Percentiles rank a stretch among this genome's conserved stretches.
These are phyloP conservation scores for Geotrichum ghanense DNA, from an alignment of 805 yeast species.

Conservation along the genomic window DNA sequence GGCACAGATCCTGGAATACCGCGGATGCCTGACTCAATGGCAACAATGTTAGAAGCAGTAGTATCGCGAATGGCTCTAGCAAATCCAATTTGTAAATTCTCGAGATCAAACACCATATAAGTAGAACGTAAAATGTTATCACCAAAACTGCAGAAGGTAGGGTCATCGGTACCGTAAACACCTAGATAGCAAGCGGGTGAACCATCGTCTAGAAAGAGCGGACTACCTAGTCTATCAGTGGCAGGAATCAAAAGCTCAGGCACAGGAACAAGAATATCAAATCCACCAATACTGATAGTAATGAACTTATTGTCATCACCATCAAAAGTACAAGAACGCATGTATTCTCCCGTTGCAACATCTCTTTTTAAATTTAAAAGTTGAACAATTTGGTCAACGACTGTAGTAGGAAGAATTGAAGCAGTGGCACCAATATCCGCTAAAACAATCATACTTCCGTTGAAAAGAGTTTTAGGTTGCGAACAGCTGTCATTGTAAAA, in stretches of 20 bases:
- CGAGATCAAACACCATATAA: conserved; percentile 58
- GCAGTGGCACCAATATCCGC: conserved; percentile 1
- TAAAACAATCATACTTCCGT: background rate
- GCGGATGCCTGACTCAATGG: background rate
- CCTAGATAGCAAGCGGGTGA: background rate
- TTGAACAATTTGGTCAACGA: background rate
- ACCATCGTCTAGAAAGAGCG: background rate
- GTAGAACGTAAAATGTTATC: conserved; percentile 55
- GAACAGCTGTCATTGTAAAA: conserved; percentile 1
- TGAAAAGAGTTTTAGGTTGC: background rate
- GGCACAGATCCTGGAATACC: background rate
- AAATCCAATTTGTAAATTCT: conserved; percentile 41
- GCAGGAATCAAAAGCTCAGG: background rate
- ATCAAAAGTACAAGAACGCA: background rate
- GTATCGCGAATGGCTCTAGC: conserved; percentile 31
- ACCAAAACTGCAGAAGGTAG: conserved; percentile 36
- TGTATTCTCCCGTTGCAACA: background rate
- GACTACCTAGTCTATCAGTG: background rate
- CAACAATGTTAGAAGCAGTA: background rate
- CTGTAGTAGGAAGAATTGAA: background rate
- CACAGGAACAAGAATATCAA: background rate
- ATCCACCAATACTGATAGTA: background rate
- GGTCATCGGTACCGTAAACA: background rate
- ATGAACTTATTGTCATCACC: conserved; percentile 1
- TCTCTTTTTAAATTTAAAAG: background rate